These are phyloP conservation scores for Clavispora santaluciae DNA, from an alignment of 805 yeast genomes.

Conservation along the genomic window DNA sequence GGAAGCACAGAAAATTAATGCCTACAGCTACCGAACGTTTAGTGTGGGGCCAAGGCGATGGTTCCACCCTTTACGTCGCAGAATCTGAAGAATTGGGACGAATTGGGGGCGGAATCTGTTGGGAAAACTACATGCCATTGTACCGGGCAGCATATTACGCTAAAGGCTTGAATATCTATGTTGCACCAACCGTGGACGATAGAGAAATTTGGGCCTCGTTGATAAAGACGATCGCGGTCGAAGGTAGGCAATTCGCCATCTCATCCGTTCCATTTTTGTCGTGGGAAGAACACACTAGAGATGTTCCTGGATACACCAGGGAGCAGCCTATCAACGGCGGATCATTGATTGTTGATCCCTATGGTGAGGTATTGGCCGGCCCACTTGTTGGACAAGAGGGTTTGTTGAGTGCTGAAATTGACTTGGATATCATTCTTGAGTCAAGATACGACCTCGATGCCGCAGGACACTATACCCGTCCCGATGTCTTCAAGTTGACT, in stretches of 20 bases:
- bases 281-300: conserved; percentile 22
- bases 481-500: conserved; percentile 38
- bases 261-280: conserved; percentile 38
- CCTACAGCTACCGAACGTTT: conserved; percentile 44
- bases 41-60: conserved; percentile 46
- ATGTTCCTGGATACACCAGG: conserved; percentile 12
- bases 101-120: conserved; percentile 46
- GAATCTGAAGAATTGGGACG: conserved; percentile 21
- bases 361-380: conserved; percentile 33
- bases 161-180: conserved; percentile 38
- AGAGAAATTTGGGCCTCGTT: conserved; percentile 41
- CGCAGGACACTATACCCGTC: conserved; percentile 37
- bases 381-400: conserved; percentile 40
- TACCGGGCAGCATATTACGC: conserved; percentile 38
- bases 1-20: conserved; percentile 39
- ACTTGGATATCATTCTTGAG: conserved; percentile 29
- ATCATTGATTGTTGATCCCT: conserved; percentile 23
- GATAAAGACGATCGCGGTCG: conserved; percentile 37
- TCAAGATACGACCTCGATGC: conserved; percentile 41
- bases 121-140: conserved; percentile 44
- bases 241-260: conserved; percentile 37
- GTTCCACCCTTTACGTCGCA: conserved; percentile 38
- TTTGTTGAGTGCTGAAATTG: conserved; percentile 36
- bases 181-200: conserved; percentile 40
- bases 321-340: conserved; percentile 36